Evolutionary conservation across 768 basidiomycete genomes (phyloP), one percentile per base, ranked within the genome.

Genomic region (Lactarius akahatsu): DNA sequence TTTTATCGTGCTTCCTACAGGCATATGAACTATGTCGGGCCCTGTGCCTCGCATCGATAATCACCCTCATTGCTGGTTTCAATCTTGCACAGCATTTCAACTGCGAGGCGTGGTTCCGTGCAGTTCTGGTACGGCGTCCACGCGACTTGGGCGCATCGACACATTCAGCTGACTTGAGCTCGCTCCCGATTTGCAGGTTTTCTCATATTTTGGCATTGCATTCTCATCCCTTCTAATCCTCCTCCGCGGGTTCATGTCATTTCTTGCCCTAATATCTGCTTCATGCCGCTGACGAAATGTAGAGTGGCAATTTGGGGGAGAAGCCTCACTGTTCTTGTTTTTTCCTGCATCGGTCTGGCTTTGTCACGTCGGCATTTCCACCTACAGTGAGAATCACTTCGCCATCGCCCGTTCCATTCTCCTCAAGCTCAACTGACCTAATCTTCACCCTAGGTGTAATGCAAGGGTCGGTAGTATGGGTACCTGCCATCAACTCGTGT

Each of bases 281-380:
- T 6, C 32, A 54, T 15, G 10, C 28, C 13, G 13, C 52, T 26
- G 5, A 50, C 23, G 23, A 28, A 6, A 15, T 13, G 9, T 34
- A 63, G 62, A 30, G 55, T 63, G 28, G 62, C 62, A 28, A 63
- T 63, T 16, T 63, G 62, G 62, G 62, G 52, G 26, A 52, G 62
- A 15, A 55, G 55, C 26, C 4, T 30, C n/a, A n/a, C 11, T 18
- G 54, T 63, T 16, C 52, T 63, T 6, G 7, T 40, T 4, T 63
- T 63, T 57, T 40, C 28, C 62, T 7, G 62, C 54, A 4, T 9
- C 1, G 11, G 26, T 63, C 41, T 63, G 62, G 62, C 54, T 63
- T 6, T 23, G n/a, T 18, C 57, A 63, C 54, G 3, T 57, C 16
- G 62, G 62, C 10, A 11, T 11, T 11, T 34, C 62, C 9, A 1